phyloP scores from a whole-genome alignment of 441 rosid genomes.

The Eutrema salsugineum region DNA sequence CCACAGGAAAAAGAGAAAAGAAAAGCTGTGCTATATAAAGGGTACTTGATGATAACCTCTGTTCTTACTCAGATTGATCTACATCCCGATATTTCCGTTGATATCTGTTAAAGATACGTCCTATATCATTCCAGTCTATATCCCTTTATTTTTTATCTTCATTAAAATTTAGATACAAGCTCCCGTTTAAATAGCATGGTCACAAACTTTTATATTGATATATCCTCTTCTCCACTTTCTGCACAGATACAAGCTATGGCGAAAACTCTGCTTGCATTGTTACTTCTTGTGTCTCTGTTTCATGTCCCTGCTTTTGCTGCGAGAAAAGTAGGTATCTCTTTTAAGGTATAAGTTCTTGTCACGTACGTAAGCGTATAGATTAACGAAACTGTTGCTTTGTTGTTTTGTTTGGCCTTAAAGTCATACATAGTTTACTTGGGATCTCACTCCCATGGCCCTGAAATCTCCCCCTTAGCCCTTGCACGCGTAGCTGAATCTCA shows the following conservation, averaged over 20 bases:
- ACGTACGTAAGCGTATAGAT: background rate
- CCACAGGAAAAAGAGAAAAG: background rate
- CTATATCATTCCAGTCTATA: background rate
- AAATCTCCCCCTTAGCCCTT: conserved; percentile 31
- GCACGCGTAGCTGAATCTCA: conserved; percentile 38
- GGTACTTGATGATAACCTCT: background rate
- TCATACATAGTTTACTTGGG: conserved; percentile 71
- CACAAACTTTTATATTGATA: background rate
- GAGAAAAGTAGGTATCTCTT: conserved; percentile 29
- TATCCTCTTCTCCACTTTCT: background rate
- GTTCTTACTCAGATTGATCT: background rate
- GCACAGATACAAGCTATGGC: conserved; percentile 4
- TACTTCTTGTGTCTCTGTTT: conserved; percentile 6
- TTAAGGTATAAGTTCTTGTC: background rate
- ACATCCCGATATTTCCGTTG: background rate
- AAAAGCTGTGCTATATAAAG: background rate
- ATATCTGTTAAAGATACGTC: background rate
- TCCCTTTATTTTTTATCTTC: background rate
- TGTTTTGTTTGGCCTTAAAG: conserved; percentile 9
- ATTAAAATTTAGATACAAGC: background rate
- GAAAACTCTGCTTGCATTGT: conserved; percentile 2
- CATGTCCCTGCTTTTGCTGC: conserved; percentile 33
- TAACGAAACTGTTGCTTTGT: background rate
- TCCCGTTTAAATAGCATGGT: background rate
- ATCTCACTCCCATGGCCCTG: conserved; percentile 44